Conservation (phyloP, 2,329 filamentous ascomycete genomes). For the Ceratocystis variospora region DNA sequence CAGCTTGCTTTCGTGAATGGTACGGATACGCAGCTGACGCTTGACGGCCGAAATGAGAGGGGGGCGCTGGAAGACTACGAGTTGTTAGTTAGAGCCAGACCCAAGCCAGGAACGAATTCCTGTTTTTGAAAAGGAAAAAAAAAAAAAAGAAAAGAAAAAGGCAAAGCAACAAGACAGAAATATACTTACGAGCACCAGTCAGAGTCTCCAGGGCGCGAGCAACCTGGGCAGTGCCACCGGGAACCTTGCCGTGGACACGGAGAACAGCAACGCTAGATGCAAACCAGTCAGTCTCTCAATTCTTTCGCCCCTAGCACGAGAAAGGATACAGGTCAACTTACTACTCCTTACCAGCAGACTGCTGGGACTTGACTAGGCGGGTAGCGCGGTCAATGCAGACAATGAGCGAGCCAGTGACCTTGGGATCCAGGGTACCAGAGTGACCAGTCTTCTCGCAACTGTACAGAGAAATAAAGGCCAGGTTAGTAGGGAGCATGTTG, state of each 20-base stretch:
- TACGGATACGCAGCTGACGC: constrained; percentile 94
- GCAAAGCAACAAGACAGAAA: background rate
- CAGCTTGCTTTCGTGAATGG: constrained; percentile 93
- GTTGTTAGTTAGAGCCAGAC: background rate
- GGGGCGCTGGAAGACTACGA: constrained; percentile 52
- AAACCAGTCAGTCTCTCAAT: background rate
- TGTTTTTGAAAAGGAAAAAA: no score
- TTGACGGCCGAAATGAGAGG: constrained; percentile 97
- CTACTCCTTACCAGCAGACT: constrained; percentile 98
- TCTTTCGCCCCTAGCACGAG: background rate
- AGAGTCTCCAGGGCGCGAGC: constrained; percentile 87
- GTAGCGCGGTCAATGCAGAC: constrained; percentile 95
- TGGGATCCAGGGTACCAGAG: constrained; percentile 94
- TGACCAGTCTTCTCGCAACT: constrained; percentile 82
- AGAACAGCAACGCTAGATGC: constrained; percentile 62
- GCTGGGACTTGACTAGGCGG: constrained; percentile 94
- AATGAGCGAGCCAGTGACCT: constrained; percentile 91
- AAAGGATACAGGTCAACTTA: constrained; percentile 9
- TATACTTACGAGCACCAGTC: constrained; percentile 54
- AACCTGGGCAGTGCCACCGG: constrained; percentile 85
- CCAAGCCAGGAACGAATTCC: background rate
- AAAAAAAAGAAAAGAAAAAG: background rate
- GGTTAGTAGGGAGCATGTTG: background rate
- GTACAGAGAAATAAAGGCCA: constrained; percentile 6
- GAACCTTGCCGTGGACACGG: constrained; percentile 85